Base-by-base conservation (phyloP, 2,329 filamentous ascomycete species). In the Sclerotinia glacialis region DNA sequence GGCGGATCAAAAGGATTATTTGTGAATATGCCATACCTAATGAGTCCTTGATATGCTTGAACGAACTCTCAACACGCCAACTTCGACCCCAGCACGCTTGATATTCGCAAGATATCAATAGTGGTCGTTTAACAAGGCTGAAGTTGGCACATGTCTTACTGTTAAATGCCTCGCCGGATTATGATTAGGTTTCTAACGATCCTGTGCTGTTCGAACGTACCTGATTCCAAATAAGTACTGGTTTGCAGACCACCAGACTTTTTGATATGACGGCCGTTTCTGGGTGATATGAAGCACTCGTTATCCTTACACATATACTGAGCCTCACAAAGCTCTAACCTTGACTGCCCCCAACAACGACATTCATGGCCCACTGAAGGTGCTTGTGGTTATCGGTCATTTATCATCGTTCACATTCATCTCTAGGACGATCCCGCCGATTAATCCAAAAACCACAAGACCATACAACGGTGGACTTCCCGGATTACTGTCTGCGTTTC, bases 11-110 rank as follows among this genome's bases (percentile, higher is more conserved):
- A 31, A 60, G 64, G 64, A 52, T 65, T 34, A 65, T 49, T 60
- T 60, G 64, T 65, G 64, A 65, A 65, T 44, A 60, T 65, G 64
- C 64, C 64, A 65, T 65, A 52, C 54, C 54, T 53, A 60, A 50
- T 60, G 54, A 65, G 53, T 60, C 55, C 46, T 42, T 65, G 54
- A 65, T 46, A 50, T 65, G 46, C 54, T 65, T 65, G 64, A 65
- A 37, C 58, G 58, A 60, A 65, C 50, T 44, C 44, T 50, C 44
- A 52, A 53, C 23, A 42, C 64, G 21, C 54, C 26, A 59, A 31
- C 34, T 9, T 14, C 44, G 28, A 37, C 44, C 18, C 12, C 28
- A 60, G 44, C 28, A 60, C 44, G 14, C 9, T 60, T 49, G 58
- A 49, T 49, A 60, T 49, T 34, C 16, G 28, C 28, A 49, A 37